Evolutionary conservation across 371 early-diverging fungal species (phyloP).

Genomic region (Lichtheimia ornata): DNA sequence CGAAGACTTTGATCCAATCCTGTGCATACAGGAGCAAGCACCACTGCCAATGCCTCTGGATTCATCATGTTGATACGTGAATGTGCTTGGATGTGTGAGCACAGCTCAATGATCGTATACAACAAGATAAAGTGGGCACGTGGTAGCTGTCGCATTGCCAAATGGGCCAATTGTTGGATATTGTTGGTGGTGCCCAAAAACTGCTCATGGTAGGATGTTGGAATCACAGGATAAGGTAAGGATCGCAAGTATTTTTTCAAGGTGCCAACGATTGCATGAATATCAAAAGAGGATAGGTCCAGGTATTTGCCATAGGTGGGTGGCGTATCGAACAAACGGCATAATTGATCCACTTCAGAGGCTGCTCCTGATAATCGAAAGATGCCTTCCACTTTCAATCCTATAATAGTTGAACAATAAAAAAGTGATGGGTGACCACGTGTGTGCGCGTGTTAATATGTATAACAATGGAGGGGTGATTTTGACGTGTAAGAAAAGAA

Average conservation of each 20-base stretch:
- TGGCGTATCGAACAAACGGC: constrained; percentile 35
- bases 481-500: not conserved
- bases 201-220: constrained; percentile 28
- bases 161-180: constrained; percentile 4
- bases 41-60: constrained; percentile 36
- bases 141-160: constrained; percentile 29
- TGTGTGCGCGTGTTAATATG: not conserved
- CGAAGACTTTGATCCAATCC: constrained; percentile 37
- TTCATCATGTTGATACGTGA: constrained; percentile 35
- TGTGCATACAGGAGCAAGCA: constrained; percentile 36
- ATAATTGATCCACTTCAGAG: constrained; percentile 40
- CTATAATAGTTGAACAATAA: constrained; percentile 19
- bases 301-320: constrained; percentile 43
- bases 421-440: not conserved
- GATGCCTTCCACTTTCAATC: constrained; percentile 40
- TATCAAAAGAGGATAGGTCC: constrained; percentile 37
- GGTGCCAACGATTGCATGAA: constrained; percentile 45
- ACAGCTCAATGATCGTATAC: constrained; percentile 30
- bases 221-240: constrained; percentile 46
- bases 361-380: constrained; percentile 52
- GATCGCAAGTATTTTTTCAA: constrained; percentile 43
- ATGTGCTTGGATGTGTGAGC: constrained; percentile 30
- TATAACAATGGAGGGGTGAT: not conserved
- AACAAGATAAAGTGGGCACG: constrained; percentile 35
- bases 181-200: constrained; percentile 22